Evolutionary conservation across 139 green algal genomes (phyloP).

Genomic region (Asterochloris sp.): DNA sequence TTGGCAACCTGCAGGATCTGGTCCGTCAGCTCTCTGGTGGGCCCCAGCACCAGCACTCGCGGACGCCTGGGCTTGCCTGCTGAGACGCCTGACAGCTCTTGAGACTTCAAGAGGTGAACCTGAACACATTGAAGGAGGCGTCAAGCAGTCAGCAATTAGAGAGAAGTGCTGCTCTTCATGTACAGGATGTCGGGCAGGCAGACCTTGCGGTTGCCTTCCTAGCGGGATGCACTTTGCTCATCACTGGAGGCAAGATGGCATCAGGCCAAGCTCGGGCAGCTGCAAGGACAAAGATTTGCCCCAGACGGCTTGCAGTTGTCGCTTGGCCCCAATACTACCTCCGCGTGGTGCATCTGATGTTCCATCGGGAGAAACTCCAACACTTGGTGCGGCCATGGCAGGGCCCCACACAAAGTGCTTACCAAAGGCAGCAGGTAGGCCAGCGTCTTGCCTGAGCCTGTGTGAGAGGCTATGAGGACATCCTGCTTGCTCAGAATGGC

Average conservation of each 20-base stretch:
- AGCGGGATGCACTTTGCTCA: neutral
- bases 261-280: too few species aligned
- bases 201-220: neutral
- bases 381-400: neutral
- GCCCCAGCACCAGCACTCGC: slow-evolving; percentile 77
- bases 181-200: neutral
- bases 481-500: slow-evolving; percentile 57
- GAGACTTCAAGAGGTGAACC: slow-evolving; percentile 63
- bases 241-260: neutral
- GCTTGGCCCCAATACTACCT: too few species aligned
- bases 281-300: neutral
- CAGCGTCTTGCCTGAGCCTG: slow-evolving; percentile 92
- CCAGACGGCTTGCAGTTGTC: neutral
- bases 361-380: too few species aligned
- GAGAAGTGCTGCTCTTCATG: neutral
- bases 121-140: slow-evolving; percentile 20
- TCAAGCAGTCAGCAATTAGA: neutral
- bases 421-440: slow-evolving; percentile 94
- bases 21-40: slow-evolving; percentile 88
- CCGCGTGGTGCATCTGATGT: neutral
- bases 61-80: slow-evolving; percentile 63
- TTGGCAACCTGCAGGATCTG: slow-evolving; percentile 87
- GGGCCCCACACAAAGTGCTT: neutral
- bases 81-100: slow-evolving; percentile 44
- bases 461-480: slow-evolving; percentile 88